Evolutionary conservation across 139 green algal species (phyloP).

Genomic region (Desmodesmus armatus): DNA sequence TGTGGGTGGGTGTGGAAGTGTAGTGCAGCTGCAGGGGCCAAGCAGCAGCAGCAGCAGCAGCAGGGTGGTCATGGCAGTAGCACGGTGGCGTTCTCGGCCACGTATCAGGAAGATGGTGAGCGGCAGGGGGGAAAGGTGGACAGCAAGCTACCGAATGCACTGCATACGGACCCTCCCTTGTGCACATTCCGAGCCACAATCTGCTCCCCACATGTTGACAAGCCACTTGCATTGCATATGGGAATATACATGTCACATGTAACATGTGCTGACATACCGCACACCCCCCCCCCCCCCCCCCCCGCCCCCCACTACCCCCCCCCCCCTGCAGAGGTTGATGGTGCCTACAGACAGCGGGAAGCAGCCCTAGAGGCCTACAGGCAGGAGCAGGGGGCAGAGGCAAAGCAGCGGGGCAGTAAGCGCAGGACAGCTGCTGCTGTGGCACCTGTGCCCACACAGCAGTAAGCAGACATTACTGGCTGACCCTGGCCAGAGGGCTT

Average conservation of each 20-base stretch:
- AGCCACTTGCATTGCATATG: neutral
- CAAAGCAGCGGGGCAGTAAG: neutral
- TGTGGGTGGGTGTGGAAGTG: too few relatives aligned
- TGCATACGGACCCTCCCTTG: too few relatives aligned
- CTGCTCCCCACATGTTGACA: too few relatives aligned
- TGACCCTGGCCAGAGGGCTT: too few relatives aligned
- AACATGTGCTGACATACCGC: neutral
- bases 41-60: neutral
- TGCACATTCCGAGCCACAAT: too few relatives aligned
- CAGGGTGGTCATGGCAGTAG: too few relatives aligned
- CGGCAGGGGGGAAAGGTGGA: neutral
- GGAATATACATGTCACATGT: neutral
- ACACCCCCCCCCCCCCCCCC: too few relatives aligned
- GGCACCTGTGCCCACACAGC: too few relatives aligned
- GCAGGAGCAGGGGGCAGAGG: conserved; percentile 9
- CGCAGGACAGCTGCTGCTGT: too few relatives aligned
- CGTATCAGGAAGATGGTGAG: conserved; percentile 10
- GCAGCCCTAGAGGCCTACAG: conserved; percentile 29
- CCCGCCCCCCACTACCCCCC: too few relatives aligned
- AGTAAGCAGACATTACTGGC: too few relatives aligned
- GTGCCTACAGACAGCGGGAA: neutral
- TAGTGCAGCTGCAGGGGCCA: neutral
- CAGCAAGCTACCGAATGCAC: neutral
- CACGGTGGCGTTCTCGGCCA: neutral
- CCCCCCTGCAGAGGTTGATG: conserved; percentile 4